phyloP scores from a whole-genome alignment of 2,329 filamentous ascomycete species.

The Trichoderma pleuroti region DNA sequence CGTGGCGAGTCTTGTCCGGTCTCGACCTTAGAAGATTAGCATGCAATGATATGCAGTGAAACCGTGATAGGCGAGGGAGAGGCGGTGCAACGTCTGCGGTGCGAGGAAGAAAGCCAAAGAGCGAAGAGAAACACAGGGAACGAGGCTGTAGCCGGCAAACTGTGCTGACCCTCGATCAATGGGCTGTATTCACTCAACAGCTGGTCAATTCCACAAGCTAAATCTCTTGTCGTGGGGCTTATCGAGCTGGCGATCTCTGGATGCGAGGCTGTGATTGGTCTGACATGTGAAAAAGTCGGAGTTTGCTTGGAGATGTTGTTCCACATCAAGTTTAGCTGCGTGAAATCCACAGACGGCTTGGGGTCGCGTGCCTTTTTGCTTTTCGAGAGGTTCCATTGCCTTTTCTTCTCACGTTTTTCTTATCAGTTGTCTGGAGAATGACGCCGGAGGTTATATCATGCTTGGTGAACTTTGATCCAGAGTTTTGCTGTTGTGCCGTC shows the following conservation, averaged over 20 bases:
- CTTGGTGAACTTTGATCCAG: background rate
- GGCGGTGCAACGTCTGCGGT: background rate
- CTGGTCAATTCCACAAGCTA: background rate
- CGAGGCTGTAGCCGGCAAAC: background rate
- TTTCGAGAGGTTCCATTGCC: background rate
- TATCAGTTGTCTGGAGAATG: background rate
- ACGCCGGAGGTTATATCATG: background rate
- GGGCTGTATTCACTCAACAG: background rate
- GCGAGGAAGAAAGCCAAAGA: background rate
- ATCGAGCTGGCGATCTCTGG: background rate
- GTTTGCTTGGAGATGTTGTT: constrained; percentile 1
- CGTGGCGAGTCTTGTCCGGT: background rate
- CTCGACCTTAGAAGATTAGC: background rate
- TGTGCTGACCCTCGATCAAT: background rate
- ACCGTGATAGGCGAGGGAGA: background rate
- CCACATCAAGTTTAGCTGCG: constrained; percentile 4
- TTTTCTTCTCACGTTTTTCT: background rate
- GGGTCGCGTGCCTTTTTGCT: constrained; percentile 14
- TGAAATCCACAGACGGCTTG: background rate
- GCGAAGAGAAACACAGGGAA: background rate
- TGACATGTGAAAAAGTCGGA: background rate
- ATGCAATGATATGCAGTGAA: background rate
- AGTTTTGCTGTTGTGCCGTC: background rate
- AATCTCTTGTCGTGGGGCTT: background rate
- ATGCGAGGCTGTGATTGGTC: constrained; percentile 1